phyloP scores from a whole-genome alignment of 2,329 filamentous ascomycete genomes.

The Exophiala aquamarina region DNA sequence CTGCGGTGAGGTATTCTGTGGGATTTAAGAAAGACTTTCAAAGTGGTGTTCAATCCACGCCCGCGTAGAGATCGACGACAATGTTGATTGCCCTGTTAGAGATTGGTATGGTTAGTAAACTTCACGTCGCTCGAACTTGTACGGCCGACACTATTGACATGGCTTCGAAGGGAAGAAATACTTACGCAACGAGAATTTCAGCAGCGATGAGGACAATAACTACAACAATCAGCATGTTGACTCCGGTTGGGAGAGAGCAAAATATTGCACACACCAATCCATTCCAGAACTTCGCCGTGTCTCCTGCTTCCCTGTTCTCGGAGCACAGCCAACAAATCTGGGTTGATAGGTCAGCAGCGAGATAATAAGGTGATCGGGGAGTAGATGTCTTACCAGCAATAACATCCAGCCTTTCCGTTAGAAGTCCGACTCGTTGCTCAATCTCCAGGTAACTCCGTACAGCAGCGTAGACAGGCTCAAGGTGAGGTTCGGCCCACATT shows the following conservation, averaged over 20 bases:
- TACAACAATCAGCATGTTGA: conserved; percentile 36
- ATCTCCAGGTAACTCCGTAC: conserved; percentile 96
- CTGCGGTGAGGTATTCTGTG: too few species aligned
- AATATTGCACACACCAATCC: conserved; percentile 68
- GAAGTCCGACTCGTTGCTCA: conserved; percentile 86
- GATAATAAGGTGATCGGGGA: not conserved
- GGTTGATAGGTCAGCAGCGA: not conserved
- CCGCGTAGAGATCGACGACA: conserved; percentile 85
- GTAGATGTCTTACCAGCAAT: conserved; percentile 51
- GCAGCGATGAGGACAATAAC: conserved; percentile 95
- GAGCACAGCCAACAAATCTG: conserved; percentile 84
- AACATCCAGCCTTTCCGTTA: conserved; percentile 88
- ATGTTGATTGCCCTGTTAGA: conserved; percentile 72
- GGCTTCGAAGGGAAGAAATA: not conserved
- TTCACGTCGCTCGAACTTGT: too few species aligned
- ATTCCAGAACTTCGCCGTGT: conserved; percentile 84
- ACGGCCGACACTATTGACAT: conserved; percentile 2
- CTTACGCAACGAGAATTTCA: conserved; percentile 79
- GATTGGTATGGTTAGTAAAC: too few species aligned
- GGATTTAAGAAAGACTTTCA: too few species aligned
- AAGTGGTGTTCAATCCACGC: conserved; percentile 59
- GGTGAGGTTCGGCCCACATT: conserved; percentile 96
- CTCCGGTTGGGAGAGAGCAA: not conserved
- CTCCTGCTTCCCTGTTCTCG: conserved; percentile 95
- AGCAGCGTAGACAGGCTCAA: conserved; percentile 94